Evolutionary conservation across 768 basidiomycete genomes (phyloP).

Genomic region (Lactifluus echinatus): DNA sequence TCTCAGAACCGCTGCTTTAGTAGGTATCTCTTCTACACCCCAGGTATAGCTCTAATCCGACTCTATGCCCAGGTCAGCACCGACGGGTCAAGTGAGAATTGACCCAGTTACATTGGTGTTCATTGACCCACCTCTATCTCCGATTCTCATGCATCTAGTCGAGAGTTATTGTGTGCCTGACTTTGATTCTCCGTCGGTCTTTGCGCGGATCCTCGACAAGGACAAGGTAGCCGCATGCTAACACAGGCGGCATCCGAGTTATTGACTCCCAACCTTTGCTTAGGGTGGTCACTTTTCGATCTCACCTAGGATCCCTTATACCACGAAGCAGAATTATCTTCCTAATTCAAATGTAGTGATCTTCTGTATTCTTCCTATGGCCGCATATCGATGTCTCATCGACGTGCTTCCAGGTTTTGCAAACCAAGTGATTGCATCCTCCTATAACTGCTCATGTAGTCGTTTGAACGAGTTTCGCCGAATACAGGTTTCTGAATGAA

Average conservation of each 20-base stretch:
- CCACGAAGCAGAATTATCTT: constrained; percentile 75
- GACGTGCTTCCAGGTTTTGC: constrained; percentile 47
- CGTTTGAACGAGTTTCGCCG: background rate
- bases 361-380: background rate
- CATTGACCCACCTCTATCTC: background rate
- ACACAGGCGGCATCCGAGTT: background rate
- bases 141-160: constrained; percentile 37
- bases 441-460: background rate
- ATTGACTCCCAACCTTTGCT: constrained; percentile 10
- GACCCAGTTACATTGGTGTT: background rate
- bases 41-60: background rate
- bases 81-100: constrained; percentile 61
- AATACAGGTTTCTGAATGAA: constrained; percentile 65
- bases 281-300: constrained; percentile 90
- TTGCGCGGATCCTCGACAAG: constrained; percentile 84
- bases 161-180: constrained; percentile 90
- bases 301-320: constrained; percentile 58
- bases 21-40: constrained; percentile 23
- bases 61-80: constrained; percentile 45
- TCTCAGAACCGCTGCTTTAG: constrained; percentile 71
- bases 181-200: constrained; percentile 90
- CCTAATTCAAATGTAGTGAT: constrained; percentile 64
- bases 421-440: constrained; percentile 53
- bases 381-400: background rate
- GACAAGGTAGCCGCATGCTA: constrained; percentile 39